Conservation (phyloP, 164 flowering plant genomes). For the Chimonanthus praecox region DNA sequence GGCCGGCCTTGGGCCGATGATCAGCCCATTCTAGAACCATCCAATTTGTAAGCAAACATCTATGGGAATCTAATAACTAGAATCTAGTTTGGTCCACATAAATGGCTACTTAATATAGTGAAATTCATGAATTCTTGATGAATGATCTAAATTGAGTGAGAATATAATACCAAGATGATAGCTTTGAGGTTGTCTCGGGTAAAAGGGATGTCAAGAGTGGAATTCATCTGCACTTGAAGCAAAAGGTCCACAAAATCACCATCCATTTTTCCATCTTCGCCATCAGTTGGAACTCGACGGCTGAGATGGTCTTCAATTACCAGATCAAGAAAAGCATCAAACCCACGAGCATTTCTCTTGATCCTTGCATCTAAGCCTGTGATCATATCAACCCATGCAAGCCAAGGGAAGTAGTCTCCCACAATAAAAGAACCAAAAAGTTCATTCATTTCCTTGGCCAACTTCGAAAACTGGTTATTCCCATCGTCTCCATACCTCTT, state of each 20-base stretch:
- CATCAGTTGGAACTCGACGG: too few species aligned
- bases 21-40: too few species aligned
- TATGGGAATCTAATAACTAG: too few species aligned
- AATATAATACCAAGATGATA: constrained; percentile 13
- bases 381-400: background rate
- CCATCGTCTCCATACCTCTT: background rate
- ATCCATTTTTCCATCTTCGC: background rate
- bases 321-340: background rate
- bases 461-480: background rate
- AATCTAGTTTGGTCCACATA: too few species aligned
- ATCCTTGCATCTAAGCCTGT: constrained; percentile 1
- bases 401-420: constrained; percentile 23
- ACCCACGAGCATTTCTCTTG: background rate
- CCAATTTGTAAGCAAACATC: too few species aligned
- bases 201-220: background rate
- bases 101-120: too few species aligned
- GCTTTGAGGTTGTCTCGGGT: constrained; percentile 14
- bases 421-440: constrained; percentile 26
- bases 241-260: constrained; percentile 17
- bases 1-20: too few species aligned
- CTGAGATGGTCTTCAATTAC: constrained; percentile 9
- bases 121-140: too few species aligned
- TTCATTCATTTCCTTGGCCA: constrained; percentile 3
- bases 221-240: background rate
- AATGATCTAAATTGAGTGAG: background rate